phyloP scores from a whole-genome alignment of 495 filamentous ascomycete species.

The Penicillium egyptiacum region DNA sequence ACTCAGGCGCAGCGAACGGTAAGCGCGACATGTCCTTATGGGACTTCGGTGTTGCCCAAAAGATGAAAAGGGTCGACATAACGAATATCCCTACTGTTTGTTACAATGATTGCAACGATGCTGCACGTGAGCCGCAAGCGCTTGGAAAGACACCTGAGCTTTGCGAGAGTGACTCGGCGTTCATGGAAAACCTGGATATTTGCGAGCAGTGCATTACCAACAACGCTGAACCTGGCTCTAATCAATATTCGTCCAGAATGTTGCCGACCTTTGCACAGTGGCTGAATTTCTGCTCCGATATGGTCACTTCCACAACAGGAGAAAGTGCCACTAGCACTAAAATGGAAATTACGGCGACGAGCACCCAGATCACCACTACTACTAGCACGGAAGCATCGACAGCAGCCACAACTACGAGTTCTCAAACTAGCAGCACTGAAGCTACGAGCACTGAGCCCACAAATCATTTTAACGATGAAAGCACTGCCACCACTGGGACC shows the following conservation, averaged over 20 bases:
- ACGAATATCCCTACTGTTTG: conserved; percentile 44
- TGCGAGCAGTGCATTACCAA: conserved; percentile 38
- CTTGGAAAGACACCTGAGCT: conserved; percentile 48
- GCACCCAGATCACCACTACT: conserved; percentile 6
- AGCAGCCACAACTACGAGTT: neutral
- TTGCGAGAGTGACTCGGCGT: conserved; percentile 45
- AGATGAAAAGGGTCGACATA: conserved; percentile 10
- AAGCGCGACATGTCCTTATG: conserved; percentile 8
- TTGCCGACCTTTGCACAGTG: conserved; percentile 23
- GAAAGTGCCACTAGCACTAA: neutral
- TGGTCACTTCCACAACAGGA: conserved; percentile 6
- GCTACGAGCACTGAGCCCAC: neutral
- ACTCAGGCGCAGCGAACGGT: neutral
- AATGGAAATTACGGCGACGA: conserved; percentile 2
- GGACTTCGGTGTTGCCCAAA: conserved; percentile 2
- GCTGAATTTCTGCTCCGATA: conserved; percentile 23
- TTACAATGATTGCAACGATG: conserved; percentile 55
- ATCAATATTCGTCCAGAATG: conserved; percentile 11
- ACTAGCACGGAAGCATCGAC: conserved; percentile 1
- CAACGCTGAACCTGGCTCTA: conserved; percentile 8
- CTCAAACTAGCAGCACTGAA: neutral
- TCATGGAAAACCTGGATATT: conserved; percentile 29
- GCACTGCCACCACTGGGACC: neutral
- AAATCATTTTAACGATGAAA: too few species aligned
- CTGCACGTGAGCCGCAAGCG: conserved; percentile 43